Evolutionary conservation across 768 basidiomycete genomes (phyloP), one percentile per base, ranked within the genome.

Genomic region (Podaxis sp.): DNA sequence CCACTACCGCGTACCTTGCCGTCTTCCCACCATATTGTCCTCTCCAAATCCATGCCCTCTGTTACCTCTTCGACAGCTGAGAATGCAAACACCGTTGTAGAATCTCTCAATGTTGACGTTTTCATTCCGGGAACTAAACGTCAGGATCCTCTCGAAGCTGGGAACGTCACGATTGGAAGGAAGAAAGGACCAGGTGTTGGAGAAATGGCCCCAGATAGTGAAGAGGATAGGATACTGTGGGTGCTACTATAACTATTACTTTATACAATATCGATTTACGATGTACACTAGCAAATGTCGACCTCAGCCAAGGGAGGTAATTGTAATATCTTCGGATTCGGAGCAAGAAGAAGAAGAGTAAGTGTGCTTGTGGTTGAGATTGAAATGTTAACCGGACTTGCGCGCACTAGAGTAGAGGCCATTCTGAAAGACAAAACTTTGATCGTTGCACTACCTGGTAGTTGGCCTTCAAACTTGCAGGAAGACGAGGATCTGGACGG

Each of bases 251-350:
- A 38, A 2, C 4, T 48, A 35, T 25, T 32, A 14, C n/a, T 23
- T 13, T 36, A 21, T 38, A 14, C 11, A n/a, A 11, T 28, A 38
- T 23, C 36, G 40, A 18, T 23, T 35, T 14, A n/a, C 6, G 18
- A 58, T 23, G 37, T 28, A 18, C 23, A 27, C 21, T 25, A 64
- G 55, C 21, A 25, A 14, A 42, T 36, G 28, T 11, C 44, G 25
- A 52, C 55, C 21, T 47, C 64, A 50, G 37, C 46, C 64, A 38
- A 64, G 65, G 44, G 72, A 77, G 47, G 71, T 86, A 23, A 84
- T 87, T 61, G 81, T 85, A 64, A 81, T 85, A 69, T 84, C 81
- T 16, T 85, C 83, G 37, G 79, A 78, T 38, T 76, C 77, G 55
- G 72, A 76, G n/a, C 54, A 55, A 23, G 58, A 58, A 9, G 46